These are phyloP conservation scores for Globisporangium solare DNA, from an alignment of 352 stramenopile genomes.

Conservation along the genomic window DNA sequence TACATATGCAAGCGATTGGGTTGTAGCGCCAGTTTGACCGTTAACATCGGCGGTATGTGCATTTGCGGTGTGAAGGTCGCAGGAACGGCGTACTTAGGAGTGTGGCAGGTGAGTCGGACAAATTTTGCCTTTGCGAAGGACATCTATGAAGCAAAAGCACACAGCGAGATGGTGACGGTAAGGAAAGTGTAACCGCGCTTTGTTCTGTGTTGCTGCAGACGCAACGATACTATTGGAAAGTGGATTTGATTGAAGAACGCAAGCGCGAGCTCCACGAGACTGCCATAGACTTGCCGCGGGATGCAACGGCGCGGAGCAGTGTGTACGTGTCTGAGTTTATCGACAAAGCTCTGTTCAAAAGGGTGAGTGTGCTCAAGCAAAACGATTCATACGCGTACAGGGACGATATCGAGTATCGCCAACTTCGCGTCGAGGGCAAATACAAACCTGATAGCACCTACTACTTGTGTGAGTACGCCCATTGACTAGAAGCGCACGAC, in stretches of 20 bases:
- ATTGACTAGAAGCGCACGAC: neutral
- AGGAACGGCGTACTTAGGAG: slow-evolving; percentile 68
- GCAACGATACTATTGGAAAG: slow-evolving; percentile 88
- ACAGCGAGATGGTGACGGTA: neutral
- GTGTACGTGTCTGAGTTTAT: slow-evolving; percentile 27
- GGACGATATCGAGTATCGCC: slow-evolving; percentile 77
- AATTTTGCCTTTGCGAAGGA: no score
- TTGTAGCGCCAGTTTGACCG: neutral
- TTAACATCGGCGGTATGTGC: neutral
- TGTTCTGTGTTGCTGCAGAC: slow-evolving; percentile 31
- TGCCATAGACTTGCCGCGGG: slow-evolving; percentile 52
- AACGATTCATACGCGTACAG: slow-evolving; percentile 14
- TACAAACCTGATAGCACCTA: slow-evolving; percentile 74
- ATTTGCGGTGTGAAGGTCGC: slow-evolving; percentile 30
- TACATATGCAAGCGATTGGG: neutral
- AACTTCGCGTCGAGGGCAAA: slow-evolving; percentile 57
- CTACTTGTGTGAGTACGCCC: slow-evolving; percentile 57
- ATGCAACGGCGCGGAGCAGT: slow-evolving; percentile 49
- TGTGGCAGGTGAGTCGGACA: slow-evolving; percentile 57
- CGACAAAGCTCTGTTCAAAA: neutral
- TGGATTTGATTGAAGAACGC: slow-evolving; percentile 81
- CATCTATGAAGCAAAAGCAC: neutral
- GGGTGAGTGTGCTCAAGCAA: no score
- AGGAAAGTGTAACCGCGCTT: neutral
- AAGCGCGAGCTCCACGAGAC: slow-evolving; percentile 66